Conservation (phyloP, 176 grass and related monocot species). For the Poa annua region DNA sequence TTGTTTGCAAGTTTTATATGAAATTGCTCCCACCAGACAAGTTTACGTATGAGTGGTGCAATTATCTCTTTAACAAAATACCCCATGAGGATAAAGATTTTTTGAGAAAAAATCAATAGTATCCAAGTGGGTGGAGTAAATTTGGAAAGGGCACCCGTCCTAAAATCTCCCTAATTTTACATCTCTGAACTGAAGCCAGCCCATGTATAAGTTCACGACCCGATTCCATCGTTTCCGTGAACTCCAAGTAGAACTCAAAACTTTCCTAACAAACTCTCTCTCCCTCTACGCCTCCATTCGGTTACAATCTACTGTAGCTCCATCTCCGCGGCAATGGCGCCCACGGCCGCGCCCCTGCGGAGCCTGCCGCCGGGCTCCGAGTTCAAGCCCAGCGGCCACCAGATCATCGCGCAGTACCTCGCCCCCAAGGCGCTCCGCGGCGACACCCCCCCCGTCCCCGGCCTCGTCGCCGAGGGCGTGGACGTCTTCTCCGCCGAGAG, state of each 20-base stretch:
- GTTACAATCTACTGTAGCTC: background rate
- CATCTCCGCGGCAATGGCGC: constrained; percentile 8
- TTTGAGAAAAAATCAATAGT: too few species aligned
- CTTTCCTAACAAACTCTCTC: background rate
- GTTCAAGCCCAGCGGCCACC: constrained; percentile 6
- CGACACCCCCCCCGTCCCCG: background rate
- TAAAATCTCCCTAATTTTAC: too few species aligned
- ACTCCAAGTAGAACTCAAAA: background rate
- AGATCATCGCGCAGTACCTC: constrained; percentile 17
- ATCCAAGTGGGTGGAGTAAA: too few species aligned
- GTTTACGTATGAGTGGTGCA: too few species aligned
- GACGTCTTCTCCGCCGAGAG: constrained; percentile 4
- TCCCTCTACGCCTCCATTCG: background rate
- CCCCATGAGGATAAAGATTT: too few species aligned
- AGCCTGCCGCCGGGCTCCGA: background rate
- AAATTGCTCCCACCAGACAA: too few species aligned
- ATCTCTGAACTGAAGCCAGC: too few species aligned
- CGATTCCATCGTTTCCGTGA: too few species aligned
- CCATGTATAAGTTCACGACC: too few species aligned
- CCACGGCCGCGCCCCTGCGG: background rate
- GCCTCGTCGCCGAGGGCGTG: background rate
- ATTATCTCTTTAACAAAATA: too few species aligned
- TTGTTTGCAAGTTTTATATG: too few species aligned
- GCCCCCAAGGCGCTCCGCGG: constrained; percentile 20
- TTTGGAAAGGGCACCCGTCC: too few species aligned